These are phyloP conservation scores for Rhizophagus clarus DNA, from an alignment of 192 early-diverging fungal species.

Conservation along the genomic window DNA sequence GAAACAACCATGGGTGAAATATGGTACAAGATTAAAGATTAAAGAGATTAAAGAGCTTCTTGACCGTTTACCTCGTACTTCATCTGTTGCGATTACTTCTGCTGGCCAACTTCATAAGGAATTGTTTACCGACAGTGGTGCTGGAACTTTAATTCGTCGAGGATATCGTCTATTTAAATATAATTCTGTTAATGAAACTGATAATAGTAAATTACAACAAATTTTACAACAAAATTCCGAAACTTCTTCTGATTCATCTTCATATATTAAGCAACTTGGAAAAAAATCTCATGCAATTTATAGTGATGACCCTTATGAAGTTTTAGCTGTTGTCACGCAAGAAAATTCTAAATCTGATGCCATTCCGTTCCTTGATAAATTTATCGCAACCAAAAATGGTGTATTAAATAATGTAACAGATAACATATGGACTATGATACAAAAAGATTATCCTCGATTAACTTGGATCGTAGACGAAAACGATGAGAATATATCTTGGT, in stretches of 20 bases:
- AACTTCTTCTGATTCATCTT: constrained; percentile 67
- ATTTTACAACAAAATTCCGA: constrained; percentile 77
- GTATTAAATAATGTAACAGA: constrained; percentile 95
- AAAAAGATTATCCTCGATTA: constrained; percentile 79
- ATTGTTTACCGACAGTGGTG: constrained; percentile 96
- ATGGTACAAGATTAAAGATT: constrained; percentile 98
- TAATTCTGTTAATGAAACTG: constrained; percentile 64
- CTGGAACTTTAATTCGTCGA: constrained; percentile 95
- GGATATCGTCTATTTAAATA: constrained; percentile 87
- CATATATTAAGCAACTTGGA: constrained; percentile 71
- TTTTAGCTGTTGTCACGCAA: constrained; percentile 80
- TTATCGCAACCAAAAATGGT: constrained; percentile 84
- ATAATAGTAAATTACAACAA: constrained; percentile 79
- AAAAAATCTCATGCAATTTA: constrained; percentile 73
- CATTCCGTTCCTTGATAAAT: constrained; percentile 84
- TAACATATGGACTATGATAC: constrained; percentile 90
- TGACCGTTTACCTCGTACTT: constrained; percentile 93
- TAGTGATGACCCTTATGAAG: constrained; percentile 93
- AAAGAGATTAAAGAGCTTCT: constrained; percentile 96
- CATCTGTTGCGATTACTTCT: constrained; percentile 99
- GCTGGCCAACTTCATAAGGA: constrained; percentile 99
- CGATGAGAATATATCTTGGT: constrained; percentile 88
- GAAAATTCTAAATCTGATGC: constrained; percentile 42
- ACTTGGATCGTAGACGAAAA: constrained; percentile 80
- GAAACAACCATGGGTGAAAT: constrained; percentile 95